Conservation (phyloP, 768 basidiomycete genomes). For the Auricularia cornea region DNA sequence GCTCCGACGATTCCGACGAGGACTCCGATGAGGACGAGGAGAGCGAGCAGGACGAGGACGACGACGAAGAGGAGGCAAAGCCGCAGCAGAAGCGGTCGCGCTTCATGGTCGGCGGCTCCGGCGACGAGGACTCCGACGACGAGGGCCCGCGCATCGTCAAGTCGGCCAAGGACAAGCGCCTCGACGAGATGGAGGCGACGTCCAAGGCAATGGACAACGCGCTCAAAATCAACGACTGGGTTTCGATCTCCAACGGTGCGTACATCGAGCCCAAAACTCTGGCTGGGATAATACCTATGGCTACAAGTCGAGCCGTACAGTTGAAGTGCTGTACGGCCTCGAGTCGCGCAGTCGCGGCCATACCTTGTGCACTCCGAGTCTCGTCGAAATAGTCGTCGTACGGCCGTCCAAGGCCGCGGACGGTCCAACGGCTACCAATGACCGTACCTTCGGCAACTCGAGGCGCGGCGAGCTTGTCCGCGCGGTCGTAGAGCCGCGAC, state of each 20-base stretch:
- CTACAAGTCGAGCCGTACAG: too few relatives aligned
- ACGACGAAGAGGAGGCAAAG: constrained; percentile 46
- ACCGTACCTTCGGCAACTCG: too few relatives aligned
- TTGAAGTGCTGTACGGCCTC: too few relatives aligned
- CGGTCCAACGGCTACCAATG: too few relatives aligned
- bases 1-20: constrained; percentile 41
- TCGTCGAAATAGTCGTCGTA: too few relatives aligned
- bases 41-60: constrained; percentile 48
- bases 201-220: constrained; percentile 92
- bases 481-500: too few relatives aligned
- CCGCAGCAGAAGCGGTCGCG: constrained; percentile 30
- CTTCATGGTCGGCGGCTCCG: constrained; percentile 32
- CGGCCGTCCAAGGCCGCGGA: too few relatives aligned
- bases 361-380: too few relatives aligned
- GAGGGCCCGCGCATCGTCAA: constrained; percentile 66
- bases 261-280: too few relatives aligned
- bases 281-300: too few relatives aligned
- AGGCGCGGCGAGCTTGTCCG: too few relatives aligned
- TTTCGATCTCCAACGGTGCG: constrained; percentile 78
- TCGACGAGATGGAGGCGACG: constrained; percentile 91
- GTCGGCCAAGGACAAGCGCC: constrained; percentile 84
- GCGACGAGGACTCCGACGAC: constrained; percentile 51
- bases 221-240: constrained; percentile 95
- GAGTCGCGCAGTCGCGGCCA: too few relatives aligned
- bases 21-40: constrained; percentile 51